Conservation (phyloP, 1,284 basidiomycete species). For the Singerocomus inundabilis region DNA sequence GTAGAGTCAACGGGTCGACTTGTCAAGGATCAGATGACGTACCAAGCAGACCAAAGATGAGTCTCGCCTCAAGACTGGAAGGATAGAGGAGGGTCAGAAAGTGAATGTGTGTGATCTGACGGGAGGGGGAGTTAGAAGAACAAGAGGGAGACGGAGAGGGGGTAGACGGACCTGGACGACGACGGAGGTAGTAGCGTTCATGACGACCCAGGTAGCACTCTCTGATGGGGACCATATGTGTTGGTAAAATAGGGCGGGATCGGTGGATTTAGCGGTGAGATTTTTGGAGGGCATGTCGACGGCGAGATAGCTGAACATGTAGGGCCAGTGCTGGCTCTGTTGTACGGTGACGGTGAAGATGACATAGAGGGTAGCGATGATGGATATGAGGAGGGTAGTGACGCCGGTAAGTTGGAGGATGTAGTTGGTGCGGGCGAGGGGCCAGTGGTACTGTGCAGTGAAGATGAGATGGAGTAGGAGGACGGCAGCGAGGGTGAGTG, state of each 20-base stretch:
- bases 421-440: slow-evolving; percentile 90
- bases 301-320: slow-evolving; percentile 90
- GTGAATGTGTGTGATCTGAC: slow-evolving; percentile 94
- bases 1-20: neutral
- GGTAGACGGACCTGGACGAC: slow-evolving; percentile 71
- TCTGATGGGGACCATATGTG: slow-evolving; percentile 69
- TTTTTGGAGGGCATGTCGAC: slow-evolving; percentile 66
- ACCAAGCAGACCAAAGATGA: slow-evolving; percentile 88
- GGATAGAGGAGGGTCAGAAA: slow-evolving; percentile 96
- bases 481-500: slow-evolving; percentile 84
- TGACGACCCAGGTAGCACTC: slow-evolving; percentile 80
- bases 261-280: slow-evolving; percentile 18
- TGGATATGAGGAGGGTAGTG: slow-evolving; percentile 72
- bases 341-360: slow-evolving; percentile 60
- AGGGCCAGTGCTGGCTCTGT: slow-evolving; percentile 83
- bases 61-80: slow-evolving; percentile 83
- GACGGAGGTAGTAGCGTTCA: slow-evolving; percentile 84
- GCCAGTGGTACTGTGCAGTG: slow-evolving; percentile 95
- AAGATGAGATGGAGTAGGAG: slow-evolving; percentile 92
- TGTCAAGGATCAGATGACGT: slow-evolving; percentile 6
- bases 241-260: slow-evolving; percentile 29
- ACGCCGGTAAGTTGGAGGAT: slow-evolving; percentile 85
- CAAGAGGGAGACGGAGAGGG: neutral
- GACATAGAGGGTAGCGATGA: slow-evolving; percentile 76
- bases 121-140: neutral